Percentiles rank a stretch among this genome's conserved stretches.
These are phyloP conservation scores for Apiospora marii DNA, from an alignment of 2,329 filamentous ascomycete genomes.

Conservation along the genomic window DNA sequence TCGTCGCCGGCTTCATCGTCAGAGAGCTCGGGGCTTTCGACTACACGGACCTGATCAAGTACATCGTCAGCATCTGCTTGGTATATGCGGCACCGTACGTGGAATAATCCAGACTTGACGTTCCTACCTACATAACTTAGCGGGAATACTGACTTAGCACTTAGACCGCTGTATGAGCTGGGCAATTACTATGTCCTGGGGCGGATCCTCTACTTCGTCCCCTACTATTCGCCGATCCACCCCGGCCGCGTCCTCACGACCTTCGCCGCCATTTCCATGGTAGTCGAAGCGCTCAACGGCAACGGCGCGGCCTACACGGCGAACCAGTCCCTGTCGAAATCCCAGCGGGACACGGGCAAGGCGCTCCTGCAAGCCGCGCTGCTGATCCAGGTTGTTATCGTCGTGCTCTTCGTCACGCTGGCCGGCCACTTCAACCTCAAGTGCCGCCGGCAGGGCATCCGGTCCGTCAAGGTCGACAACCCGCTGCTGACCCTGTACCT, in stretches of 20 bases:
- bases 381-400: constrained; percentile 62
- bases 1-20: constrained; percentile 62
- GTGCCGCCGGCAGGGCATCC: constrained; percentile 48
- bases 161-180: constrained; percentile 61
- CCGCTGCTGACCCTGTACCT: constrained; percentile 59
- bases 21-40: constrained; percentile 56
- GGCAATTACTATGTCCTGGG: constrained; percentile 66
- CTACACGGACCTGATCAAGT: constrained; percentile 50
- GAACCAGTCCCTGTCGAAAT: constrained; percentile 50
- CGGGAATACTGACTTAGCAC: background rate
- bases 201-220: constrained; percentile 64
- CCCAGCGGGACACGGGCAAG: constrained; percentile 51
- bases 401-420: constrained; percentile 56
- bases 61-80: constrained; percentile 51
- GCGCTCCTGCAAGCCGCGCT: constrained; percentile 59
- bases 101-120: background rate
- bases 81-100: constrained; percentile 47
- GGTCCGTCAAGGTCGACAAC: constrained; percentile 40
- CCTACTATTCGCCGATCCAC: constrained; percentile 59
- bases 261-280: constrained; percentile 51
- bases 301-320: constrained; percentile 57
- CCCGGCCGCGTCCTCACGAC: constrained; percentile 50
- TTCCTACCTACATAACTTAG: background rate
- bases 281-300: constrained; percentile 58
- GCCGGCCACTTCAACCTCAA: constrained; percentile 57